Evolutionary conservation across 768 basidiomycete species (phyloP).

Genomic region (Naematelia encephala): DNA sequence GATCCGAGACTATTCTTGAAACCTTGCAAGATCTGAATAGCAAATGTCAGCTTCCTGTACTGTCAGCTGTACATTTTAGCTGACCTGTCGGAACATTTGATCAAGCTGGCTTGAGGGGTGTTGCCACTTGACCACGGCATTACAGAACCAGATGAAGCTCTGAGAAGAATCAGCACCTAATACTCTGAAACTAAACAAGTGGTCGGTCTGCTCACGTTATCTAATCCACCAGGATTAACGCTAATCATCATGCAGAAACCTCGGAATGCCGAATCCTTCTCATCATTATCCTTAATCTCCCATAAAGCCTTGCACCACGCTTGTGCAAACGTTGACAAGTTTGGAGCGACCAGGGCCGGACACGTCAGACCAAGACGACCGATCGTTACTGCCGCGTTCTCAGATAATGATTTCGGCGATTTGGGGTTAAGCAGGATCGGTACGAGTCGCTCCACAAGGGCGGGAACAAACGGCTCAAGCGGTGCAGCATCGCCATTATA

Average conservation of each 20-base stretch:
- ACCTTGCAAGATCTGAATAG: conserved; percentile 74
- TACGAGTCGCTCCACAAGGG: conserved; percentile 79
- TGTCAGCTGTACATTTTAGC: conserved; percentile 12
- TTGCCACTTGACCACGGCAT: conserved; percentile 93
- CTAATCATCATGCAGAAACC: conserved; percentile 95
- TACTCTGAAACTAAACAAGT: too few species aligned
- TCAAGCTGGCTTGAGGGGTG: conserved; percentile 87
- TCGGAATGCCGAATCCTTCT: conserved; percentile 98
- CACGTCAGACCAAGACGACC: conserved; percentile 93
- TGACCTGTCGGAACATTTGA: conserved; percentile 75
- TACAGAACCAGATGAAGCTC: conserved; percentile 97
- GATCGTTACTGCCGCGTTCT: conserved; percentile 98
- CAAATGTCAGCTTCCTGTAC: neutral
- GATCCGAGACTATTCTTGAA: conserved; percentile 81
- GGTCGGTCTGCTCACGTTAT: conserved; percentile 84
- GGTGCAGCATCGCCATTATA: conserved; percentile 53
- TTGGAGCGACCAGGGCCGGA: conserved; percentile 80
- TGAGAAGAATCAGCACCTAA: conserved; percentile 47
- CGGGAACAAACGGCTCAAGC: conserved; percentile 82
- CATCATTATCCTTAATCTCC: conserved; percentile 98
- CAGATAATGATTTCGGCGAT: conserved; percentile 87
- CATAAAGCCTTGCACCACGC: conserved; percentile 96
- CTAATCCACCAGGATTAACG: conserved; percentile 86
- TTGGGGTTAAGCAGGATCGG: conserved; percentile 90
- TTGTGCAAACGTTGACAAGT: conserved; percentile 83